Conservation (phyloP, 305 asterid species). For the Fraxinus albicans region DNA sequence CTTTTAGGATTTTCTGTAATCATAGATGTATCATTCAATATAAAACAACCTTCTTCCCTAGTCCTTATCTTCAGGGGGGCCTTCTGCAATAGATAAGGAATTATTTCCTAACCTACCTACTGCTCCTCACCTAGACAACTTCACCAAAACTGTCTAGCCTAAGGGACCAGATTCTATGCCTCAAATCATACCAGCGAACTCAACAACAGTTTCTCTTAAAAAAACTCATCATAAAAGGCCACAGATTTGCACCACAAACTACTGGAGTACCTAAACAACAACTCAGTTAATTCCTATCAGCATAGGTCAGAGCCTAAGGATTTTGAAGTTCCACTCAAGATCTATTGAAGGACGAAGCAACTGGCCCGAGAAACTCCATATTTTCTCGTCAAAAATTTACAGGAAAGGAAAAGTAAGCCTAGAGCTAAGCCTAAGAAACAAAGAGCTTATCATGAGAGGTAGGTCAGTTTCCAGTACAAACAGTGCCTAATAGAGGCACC, state of each 20-base stretch:
- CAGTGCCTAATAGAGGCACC: not conserved
- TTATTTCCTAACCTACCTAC: not conserved
- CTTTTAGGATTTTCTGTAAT: not conserved
- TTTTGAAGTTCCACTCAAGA: not conserved
- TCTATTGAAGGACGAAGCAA: not conserved
- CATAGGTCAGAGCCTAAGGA: not conserved
- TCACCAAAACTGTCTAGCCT: not conserved
- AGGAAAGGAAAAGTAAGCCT: conserved; percentile 1
- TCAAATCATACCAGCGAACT: not conserved
- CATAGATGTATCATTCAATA: not conserved
- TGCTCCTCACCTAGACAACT: not conserved
- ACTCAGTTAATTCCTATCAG: not conserved
- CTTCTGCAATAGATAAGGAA: not conserved
- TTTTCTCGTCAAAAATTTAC: not conserved
- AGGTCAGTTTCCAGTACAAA: conserved; percentile 16
- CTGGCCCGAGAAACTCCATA: not conserved
- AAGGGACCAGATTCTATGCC: not conserved
- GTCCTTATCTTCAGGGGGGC: not conserved
- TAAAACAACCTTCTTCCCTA: not conserved
- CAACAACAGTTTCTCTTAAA: not conserved
- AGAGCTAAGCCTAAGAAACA: conserved; percentile 5
- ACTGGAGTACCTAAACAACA: not conserved
- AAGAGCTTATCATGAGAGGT: conserved; percentile 2
- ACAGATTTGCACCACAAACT: not conserved
- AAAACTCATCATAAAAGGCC: not conserved